Evolutionary conservation across 1,284 basidiomycete genomes (phyloP).

Genomic region (Rhodotorula glutinis): DNA sequence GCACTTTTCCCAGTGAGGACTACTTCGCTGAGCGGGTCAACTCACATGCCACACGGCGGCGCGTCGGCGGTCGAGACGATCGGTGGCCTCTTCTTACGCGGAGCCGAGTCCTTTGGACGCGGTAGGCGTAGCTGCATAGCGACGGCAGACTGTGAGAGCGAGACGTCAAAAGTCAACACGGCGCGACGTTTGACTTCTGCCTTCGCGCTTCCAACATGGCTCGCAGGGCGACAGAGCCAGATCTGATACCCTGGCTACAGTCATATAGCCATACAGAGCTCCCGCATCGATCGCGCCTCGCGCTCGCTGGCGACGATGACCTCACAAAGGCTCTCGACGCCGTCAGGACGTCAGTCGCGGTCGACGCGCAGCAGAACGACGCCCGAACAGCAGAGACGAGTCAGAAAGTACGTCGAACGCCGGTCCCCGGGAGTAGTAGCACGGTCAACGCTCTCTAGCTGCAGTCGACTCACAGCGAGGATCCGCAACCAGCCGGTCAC

Average conservation of each 20-base stretch:
- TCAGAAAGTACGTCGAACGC: too few relatives aligned
- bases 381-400: too few relatives aligned
- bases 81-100: constrained; percentile 17
- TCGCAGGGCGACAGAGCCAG: background rate
- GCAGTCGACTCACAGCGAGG: too few relatives aligned
- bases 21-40: background rate
- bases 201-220: background rate
- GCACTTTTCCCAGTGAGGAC: too few relatives aligned
- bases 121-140: constrained; percentile 24
- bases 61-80: constrained; percentile 25
- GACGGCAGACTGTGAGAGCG: too few relatives aligned
- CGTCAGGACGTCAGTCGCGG: too few relatives aligned
- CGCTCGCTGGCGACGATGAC: background rate
- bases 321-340: too few relatives aligned
- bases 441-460: too few relatives aligned
- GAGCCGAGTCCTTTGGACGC: constrained; percentile 8
- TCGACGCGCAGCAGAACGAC: too few relatives aligned
- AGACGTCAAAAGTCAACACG: background rate
- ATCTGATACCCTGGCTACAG: background rate
- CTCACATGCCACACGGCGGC: constrained; percentile 23
- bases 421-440: too few relatives aligned
- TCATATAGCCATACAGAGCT: too few relatives aligned
- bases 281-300: background rate
- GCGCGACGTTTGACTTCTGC: background rate
- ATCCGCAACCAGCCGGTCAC: too few relatives aligned